Conservation (phyloP, 1,284 basidiomycete species). For the Ustilago cynodontis region DNA sequence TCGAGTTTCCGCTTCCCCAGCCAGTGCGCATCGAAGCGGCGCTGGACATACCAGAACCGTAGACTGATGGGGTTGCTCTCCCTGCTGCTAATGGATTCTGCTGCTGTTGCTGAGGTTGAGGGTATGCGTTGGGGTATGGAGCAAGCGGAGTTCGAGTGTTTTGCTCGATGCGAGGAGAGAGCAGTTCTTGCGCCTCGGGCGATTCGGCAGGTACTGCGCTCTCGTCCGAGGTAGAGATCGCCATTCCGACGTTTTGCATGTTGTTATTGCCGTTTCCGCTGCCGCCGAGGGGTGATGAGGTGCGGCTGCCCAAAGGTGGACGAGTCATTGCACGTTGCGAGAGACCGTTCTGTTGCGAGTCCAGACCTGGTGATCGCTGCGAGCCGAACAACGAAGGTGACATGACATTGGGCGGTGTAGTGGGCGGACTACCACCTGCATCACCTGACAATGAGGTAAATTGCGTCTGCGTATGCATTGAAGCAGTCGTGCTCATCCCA, state of each 20-base stretch:
- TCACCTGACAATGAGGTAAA: conserved; percentile 47
- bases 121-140: conserved; percentile 23
- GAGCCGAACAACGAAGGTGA: conserved; percentile 32
- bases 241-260: conserved; percentile 31
- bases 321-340: conserved; percentile 12
- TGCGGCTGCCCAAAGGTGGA: conserved; percentile 22
- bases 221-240: conserved; percentile 37
- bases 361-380: conserved; percentile 17
- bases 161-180: conserved; percentile 11
- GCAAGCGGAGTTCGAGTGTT: conserved; percentile 8
- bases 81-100: conserved; percentile 2
- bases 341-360: conserved; percentile 21
- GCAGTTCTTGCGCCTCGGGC: conserved; percentile 19
- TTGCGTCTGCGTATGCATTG: conserved; percentile 54
- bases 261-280: conserved; percentile 6
- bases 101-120: conserved; percentile 6
- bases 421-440: conserved; percentile 42
- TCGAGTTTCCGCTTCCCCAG: conserved; percentile 36
- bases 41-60: conserved; percentile 30
- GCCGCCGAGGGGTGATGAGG: conserved; percentile 28
- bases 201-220: conserved; percentile 29
- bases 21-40: conserved; percentile 32
- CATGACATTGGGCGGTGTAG: conserved; percentile 37
- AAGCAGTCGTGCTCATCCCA: conserved; percentile 42
- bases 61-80: conserved; percentile 21